Percentiles rank a stretch among this genome's conserved stretches.
Conservation (phyloP, 2,329 filamentous ascomycete genomes). For the Colletotrichum sp. region DNA sequence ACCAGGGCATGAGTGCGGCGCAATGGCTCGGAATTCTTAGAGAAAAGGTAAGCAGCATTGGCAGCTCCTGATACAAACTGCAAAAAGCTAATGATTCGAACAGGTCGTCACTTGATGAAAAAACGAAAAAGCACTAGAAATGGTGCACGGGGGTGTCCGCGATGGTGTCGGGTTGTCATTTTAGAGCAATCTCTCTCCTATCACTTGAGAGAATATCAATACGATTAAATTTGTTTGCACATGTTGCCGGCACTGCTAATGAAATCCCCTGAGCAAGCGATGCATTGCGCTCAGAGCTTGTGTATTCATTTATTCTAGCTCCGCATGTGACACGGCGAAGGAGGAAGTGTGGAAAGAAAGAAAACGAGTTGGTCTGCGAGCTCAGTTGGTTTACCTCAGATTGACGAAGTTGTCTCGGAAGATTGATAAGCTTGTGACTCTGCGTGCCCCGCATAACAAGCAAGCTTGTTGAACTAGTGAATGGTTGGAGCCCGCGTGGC, state of each 20-base stretch:
- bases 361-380: not conserved
- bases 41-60: constrained; percentile 78
- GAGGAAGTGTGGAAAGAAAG: not conserved
- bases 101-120: not conserved
- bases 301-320: not conserved
- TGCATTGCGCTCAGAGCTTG: too few relatives aligned
- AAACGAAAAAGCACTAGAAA: not conserved
- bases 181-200: not conserved
- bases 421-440: not conserved
- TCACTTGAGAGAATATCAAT: not conserved
- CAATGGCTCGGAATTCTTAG: constrained; percentile 92
- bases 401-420: not conserved
- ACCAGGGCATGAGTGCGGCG: constrained; percentile 89
- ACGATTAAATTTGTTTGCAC: not conserved
- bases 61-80: not conserved
- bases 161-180: not conserved
- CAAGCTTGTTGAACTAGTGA: not conserved
- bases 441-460: not conserved
- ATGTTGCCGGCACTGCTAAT: not conserved
- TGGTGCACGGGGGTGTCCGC: not conserved
- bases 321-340: not conserved
- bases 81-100: not conserved
- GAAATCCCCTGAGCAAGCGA: too few relatives aligned
- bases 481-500: not conserved
- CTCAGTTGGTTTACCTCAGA: not conserved